Conservation (phyloP, 2,329 filamentous ascomycete species). For the Monosporascus sp. region DNA sequence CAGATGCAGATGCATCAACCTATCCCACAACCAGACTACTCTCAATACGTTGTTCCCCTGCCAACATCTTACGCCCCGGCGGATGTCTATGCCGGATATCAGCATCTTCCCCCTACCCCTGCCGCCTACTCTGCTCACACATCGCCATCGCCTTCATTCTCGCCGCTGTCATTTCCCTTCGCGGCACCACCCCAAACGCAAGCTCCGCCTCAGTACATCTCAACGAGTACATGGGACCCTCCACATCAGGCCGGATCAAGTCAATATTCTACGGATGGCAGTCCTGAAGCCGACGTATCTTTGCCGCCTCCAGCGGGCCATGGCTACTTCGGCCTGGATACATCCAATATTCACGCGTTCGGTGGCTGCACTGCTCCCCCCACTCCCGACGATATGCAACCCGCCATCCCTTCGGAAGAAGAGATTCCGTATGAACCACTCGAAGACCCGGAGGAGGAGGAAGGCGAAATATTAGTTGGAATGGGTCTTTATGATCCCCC, state of each 20-base stretch:
- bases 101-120: conserved; percentile 47
- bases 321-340: conserved; percentile 37
- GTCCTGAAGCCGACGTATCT: conserved; percentile 24
- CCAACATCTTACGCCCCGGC: conserved; percentile 34
- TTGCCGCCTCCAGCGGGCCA: conserved; percentile 25
- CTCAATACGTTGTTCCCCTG: conserved; percentile 35
- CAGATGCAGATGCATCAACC: conserved; percentile 33
- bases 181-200: conserved; percentile 23
- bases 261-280: conserved; percentile 18
- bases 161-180: conserved; percentile 47
- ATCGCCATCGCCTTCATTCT: conserved; percentile 51
- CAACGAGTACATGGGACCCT: conserved; percentile 33
- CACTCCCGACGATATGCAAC: conserved; percentile 54
- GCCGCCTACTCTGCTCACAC: conserved; percentile 52
- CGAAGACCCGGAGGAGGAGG: conserved; percentile 43
- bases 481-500: conserved; percentile 77
- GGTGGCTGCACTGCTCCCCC: conserved; percentile 47
- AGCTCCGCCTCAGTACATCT: conserved; percentile 34
- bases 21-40: conserved; percentile 28
- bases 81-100: conserved; percentile 36
- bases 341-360: conserved; percentile 40
- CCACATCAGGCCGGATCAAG: conserved; percentile 27
- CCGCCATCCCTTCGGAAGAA: conserved; percentile 44
- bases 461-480: conserved; percentile 70
- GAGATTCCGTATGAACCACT: conserved; percentile 43